Evolutionary conservation across 192 early-diverging fungal species (phyloP), one percentile per base, ranked within the genome.

Genomic region (Coemansia sp.): DNA sequence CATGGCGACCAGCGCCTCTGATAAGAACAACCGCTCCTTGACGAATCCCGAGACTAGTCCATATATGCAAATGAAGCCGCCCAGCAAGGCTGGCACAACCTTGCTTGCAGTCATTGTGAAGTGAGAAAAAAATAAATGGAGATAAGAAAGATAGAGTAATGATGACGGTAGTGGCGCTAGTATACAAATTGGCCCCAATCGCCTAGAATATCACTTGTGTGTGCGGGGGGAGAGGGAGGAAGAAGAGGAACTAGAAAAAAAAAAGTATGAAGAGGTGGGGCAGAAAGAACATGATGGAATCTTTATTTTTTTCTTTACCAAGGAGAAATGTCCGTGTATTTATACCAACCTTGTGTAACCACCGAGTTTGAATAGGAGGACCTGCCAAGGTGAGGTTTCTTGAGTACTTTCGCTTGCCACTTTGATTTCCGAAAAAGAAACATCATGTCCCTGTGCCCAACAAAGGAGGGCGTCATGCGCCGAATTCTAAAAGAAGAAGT

Each of bases 1-100:
- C 36, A 91, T 91, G 29, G 97, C 90, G 0, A 98, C 93, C 52
- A 98, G 73, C 20, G 80, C 73, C 74, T 93, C 92, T 13, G 90
- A 90, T 50, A 93, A 71, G 64, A 89, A 93, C 47, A 93, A 72
- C 15, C 86, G 86, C 62, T 93, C 89, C 70, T 92, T 93, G 57
- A 93, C 79, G 65, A 91, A 83, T 36, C 88, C 74, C 43, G 91
- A 92, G 9, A 89, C 86, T 1, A 93, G 84, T 8, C 90, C 91
- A 58, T 87, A 92, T 62, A 91, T 74, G 60, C 92, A 84, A 69
- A 93, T 91, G 75, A 93, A 92, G 29, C 91, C 90, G 68, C 92
- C 92, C 11, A 93, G 72, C n/a, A 90, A 73, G 65, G 89, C 87
- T 38, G 85, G 85, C 12, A 86, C 78, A 27, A 86, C 71, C 65